phyloP scores from a whole-genome alignment of 139 green algal genomes.

The Coelastrella sp. region DNA sequence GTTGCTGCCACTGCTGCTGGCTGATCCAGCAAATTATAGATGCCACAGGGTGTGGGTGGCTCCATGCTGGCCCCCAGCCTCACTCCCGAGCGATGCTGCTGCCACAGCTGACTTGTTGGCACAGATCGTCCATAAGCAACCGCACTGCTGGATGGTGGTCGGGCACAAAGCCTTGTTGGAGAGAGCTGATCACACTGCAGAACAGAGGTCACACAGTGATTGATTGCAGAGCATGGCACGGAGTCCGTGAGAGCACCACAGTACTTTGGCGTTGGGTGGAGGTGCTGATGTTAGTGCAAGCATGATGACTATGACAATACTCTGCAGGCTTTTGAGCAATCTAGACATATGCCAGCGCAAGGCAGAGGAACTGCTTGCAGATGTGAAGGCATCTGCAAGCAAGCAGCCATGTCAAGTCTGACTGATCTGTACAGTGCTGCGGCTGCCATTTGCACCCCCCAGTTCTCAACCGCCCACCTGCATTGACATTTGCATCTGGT shows the following conservation, averaged over 20 bases:
- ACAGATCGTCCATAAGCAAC: conserved; percentile 4
- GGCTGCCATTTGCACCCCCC: too few species aligned
- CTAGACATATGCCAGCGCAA: too few species aligned
- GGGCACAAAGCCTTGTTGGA: not conserved
- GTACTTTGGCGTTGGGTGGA: not conserved
- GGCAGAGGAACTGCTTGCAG: too few species aligned
- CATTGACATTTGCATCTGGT: too few species aligned
- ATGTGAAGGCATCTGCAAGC: too few species aligned
- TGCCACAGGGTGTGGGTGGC: conserved; percentile 32
- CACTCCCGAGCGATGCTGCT: not conserved
- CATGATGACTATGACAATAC: too few species aligned
- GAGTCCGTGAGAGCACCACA: not conserved
- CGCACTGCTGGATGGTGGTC: conserved; percentile 13
- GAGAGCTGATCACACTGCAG: conserved; percentile 24
- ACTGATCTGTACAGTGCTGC: too few species aligned
- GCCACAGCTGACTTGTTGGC: not conserved
- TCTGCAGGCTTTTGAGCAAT: not conserved
- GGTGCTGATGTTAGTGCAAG: too few species aligned
- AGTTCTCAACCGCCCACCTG: too few species aligned
- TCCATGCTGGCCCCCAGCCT: conserved; percentile 23
- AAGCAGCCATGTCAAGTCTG: too few species aligned
- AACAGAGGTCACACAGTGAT: not conserved
- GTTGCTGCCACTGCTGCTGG: not conserved
- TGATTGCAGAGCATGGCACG: too few species aligned
- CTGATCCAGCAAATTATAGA: conserved; percentile 18